phyloP scores from a whole-genome alignment of 2,329 filamentous ascomycete species.

The Colletotrichum theobromicola region DNA sequence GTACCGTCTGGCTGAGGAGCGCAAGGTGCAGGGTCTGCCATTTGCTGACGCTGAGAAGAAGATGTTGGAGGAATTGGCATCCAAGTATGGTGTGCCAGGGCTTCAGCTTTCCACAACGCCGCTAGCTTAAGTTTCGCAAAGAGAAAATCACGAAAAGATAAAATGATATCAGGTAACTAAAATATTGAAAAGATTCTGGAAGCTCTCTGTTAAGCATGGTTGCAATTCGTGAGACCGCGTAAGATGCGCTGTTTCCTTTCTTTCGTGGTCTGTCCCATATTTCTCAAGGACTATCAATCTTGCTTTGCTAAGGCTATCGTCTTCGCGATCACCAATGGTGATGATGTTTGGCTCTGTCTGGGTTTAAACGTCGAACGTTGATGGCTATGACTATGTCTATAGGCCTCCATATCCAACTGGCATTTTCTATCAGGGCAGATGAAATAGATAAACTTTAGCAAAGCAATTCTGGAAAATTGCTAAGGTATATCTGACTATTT shows the following conservation, averaged over 20 bases:
- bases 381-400: not conserved
- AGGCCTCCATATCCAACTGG: not conserved
- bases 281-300: not conserved
- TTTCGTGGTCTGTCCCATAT: not conserved
- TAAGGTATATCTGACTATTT: not conserved
- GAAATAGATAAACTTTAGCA: no score
- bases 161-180: no score
- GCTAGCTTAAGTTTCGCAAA: not conserved
- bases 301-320: not conserved
- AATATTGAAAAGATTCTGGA: no score
- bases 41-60: not conserved
- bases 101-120: not conserved
- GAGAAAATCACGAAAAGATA: rapidly evolving
- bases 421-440: no score
- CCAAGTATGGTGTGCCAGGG: not conserved
- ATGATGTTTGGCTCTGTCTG: not conserved
- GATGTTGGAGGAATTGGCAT: not conserved
- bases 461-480: no score
- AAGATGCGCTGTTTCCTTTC: not conserved
- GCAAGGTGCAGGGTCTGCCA: not conserved
- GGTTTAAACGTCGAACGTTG: not conserved
- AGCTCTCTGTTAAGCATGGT: no score
- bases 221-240: no score
- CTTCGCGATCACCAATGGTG: not conserved
- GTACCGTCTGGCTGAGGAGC: constrained; percentile 33